Conservation (phyloP, 371 early-diverging fungal genomes). For the Mortierella sp. region DNA sequence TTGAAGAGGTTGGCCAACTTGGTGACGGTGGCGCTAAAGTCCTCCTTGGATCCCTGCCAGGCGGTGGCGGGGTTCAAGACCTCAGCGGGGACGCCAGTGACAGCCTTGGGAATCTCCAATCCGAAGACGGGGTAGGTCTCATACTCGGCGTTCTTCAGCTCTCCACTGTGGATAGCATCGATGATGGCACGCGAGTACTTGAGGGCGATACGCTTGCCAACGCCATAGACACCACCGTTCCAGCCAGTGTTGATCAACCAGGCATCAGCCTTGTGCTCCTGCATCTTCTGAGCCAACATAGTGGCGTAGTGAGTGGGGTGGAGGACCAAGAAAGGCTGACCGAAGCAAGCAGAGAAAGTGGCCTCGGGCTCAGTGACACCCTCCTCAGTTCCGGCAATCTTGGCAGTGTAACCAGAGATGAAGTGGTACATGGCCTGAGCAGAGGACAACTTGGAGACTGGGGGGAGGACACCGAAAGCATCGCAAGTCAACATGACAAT, state of each 20-base stretch:
- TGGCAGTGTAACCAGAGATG: slow-evolving; percentile 91
- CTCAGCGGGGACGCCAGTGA: slow-evolving; percentile 83
- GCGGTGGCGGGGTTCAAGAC: slow-evolving; percentile 90
- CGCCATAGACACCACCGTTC: slow-evolving; percentile 94
- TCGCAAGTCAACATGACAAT: slow-evolving; percentile 97
- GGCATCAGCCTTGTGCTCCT: slow-evolving; percentile 88
- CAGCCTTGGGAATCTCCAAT: slow-evolving; percentile 85
- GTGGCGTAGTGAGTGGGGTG: slow-evolving; percentile 97
- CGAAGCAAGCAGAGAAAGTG: slow-evolving; percentile 97
- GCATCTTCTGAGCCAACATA: slow-evolving; percentile 98
- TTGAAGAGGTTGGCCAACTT: slow-evolving; percentile 89
- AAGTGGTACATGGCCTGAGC: slow-evolving; percentile 98
- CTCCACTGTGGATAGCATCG: slow-evolving; percentile 96
- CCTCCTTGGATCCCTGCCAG: slow-evolving; percentile 83
- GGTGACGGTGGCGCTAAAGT: slow-evolving; percentile 74
- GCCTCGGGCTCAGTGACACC: slow-evolving; percentile 94
- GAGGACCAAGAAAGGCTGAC: slow-evolving; percentile 96
- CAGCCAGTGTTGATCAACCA: slow-evolving; percentile 99
- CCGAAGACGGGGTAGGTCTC: slow-evolving; percentile 87
- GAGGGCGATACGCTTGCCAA: slow-evolving; percentile 94
- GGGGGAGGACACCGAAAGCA: slow-evolving; percentile 97
- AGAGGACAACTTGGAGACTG: slow-evolving; percentile 90
- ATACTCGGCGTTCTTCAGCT: slow-evolving; percentile 86
- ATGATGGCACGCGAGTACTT: slow-evolving; percentile 98
- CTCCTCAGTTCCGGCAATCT: slow-evolving; percentile 97